These are phyloP conservation scores for Hymenoscyphus scutula DNA, from an alignment of 2,329 filamentous ascomycete genomes.

Conservation along the genomic window DNA sequence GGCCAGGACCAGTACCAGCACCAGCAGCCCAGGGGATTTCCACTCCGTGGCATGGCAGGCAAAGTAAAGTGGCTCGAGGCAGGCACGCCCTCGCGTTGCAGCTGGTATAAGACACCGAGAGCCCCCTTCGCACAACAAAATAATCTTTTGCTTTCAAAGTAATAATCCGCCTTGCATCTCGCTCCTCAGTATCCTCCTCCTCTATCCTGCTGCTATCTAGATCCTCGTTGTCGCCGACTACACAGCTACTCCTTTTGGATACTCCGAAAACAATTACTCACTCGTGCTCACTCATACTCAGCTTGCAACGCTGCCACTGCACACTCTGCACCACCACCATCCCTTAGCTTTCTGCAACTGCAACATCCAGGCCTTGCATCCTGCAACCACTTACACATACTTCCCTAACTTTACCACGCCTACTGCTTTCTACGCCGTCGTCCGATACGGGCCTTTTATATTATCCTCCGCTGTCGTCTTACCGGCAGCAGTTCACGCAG, in stretches of 20 bases:
- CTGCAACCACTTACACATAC: slow-evolving; percentile 7
- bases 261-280: slow-evolving; percentile 1
- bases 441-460: slow-evolving; percentile 13
- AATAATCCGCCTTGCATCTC: slow-evolving; percentile 15
- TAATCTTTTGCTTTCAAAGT: slow-evolving; percentile 19
- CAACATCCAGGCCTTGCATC: slow-evolving; percentile 8
- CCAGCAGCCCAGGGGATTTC: background rate
- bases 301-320: slow-evolving; percentile 7
- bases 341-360: slow-evolving; percentile 8
- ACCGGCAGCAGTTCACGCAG: slow-evolving; percentile 26
- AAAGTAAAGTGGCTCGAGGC: slow-evolving; percentile 1
- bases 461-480: slow-evolving; percentile 16
- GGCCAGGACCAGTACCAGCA: slow-evolving; percentile 13
- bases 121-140: slow-evolving; percentile 29
- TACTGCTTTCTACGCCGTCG: background rate
- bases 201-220: background rate
- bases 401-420: slow-evolving; percentile 2
- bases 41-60: slow-evolving; percentile 7
- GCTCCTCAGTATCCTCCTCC: slow-evolving; percentile 12
- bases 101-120: slow-evolving; percentile 33
- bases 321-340: background rate
- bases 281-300: slow-evolving; percentile 15
- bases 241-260: background rate
- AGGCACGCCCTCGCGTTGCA: slow-evolving; percentile 27
- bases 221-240: background rate